phyloP scores from a whole-genome alignment of 495 filamentous ascomycete species.

The Lasiosphaeria hispida region DNA sequence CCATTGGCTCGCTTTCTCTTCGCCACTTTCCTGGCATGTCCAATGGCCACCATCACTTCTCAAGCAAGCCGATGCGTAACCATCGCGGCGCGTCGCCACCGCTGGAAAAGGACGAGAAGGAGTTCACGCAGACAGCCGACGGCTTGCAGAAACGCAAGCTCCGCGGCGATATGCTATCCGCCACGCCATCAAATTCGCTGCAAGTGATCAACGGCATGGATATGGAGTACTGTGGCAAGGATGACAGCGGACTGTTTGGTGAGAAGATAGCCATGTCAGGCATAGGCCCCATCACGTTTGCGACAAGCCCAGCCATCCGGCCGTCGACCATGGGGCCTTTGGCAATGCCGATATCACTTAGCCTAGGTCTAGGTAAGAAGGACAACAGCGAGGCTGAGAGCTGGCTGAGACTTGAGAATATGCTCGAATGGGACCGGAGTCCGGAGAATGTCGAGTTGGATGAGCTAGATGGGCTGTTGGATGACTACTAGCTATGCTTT shows the following conservation, averaged over 20 bases:
- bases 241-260: conserved; percentile 51
- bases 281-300: conserved; percentile 32
- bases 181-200: conserved; percentile 23
- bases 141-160: conserved; percentile 75
- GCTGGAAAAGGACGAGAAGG: conserved; percentile 91
- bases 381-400: conserved; percentile 45
- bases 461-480: conserved; percentile 87
- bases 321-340: conserved; percentile 36
- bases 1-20: conserved; percentile 57
- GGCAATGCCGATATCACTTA: too few relatives aligned
- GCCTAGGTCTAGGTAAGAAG: conserved; percentile 47
- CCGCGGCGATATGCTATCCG: conserved; percentile 45
- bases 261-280: conserved; percentile 37
- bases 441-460: conserved; percentile 88
- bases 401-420: conserved; percentile 51
- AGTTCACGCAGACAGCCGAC: conserved; percentile 92
- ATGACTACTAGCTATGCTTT: conserved; percentile 53
- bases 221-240: conserved; percentile 50
- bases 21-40: conserved; percentile 38
- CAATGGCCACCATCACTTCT: conserved; percentile 29
- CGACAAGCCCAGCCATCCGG: conserved; percentile 45
- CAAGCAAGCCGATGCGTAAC: conserved; percentile 47
- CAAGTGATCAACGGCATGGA: conserved; percentile 29
- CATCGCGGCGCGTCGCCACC: conserved; percentile 76
- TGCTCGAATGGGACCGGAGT: conserved; percentile 66